Evolutionary conservation across 2,329 filamentous ascomycete genomes (phyloP).

Genomic region (Verticillium zaregamsianum): DNA sequence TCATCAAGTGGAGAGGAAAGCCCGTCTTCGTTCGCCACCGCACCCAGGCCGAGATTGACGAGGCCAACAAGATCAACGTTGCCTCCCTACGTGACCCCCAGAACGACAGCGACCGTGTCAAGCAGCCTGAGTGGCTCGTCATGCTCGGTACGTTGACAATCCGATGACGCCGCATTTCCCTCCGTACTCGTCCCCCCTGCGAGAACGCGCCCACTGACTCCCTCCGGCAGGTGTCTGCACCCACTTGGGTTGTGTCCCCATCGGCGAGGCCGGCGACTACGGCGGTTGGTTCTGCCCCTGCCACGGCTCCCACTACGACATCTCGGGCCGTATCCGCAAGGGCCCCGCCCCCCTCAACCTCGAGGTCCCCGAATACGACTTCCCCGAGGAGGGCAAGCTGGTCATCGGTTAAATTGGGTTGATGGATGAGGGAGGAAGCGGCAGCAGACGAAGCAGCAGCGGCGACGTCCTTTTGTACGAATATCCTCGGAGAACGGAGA

Average conservation of each 20-base stretch:
- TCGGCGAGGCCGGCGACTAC: constrained; percentile 96
- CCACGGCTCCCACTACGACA: constrained; percentile 99
- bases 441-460: background rate
- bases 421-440: background rate
- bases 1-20: constrained; percentile 99
- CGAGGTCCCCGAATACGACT: constrained; percentile 88
- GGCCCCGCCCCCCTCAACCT: constrained; percentile 96
- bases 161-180: constrained; percentile 1
- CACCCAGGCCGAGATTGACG: constrained; percentile 86
- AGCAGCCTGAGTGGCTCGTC: constrained; percentile 98
- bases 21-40: constrained; percentile 99
- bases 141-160: constrained; percentile 72
- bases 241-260: constrained; percentile 97
- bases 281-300: constrained; percentile 99
- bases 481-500: constrained; percentile 5
- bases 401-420: constrained; percentile 74
- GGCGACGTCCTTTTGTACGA: constrained; percentile 9
- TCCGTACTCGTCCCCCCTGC: background rate
- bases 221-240: constrained; percentile 88
- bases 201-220: background rate
- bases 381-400: constrained; percentile 83
- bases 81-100: constrained; percentile 85
- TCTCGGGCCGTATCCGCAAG: constrained; percentile 96
- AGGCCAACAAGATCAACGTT: constrained; percentile 86
- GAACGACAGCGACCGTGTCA: constrained; percentile 84